Conservation (phyloP, 2,329 filamentous ascomycete species). For the Diplodia seriata region DNA sequence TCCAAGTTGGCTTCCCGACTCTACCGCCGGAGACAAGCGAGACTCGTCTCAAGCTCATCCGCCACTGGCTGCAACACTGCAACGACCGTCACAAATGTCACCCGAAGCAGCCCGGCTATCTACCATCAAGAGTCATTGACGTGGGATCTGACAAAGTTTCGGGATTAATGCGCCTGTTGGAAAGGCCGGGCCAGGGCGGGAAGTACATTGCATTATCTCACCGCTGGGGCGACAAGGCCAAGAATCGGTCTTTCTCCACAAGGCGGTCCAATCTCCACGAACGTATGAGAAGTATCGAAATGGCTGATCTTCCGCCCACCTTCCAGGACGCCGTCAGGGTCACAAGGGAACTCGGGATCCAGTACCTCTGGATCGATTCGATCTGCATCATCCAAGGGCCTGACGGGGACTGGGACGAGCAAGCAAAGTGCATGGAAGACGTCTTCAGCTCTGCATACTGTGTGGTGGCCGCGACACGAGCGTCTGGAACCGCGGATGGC, state of each 20-base stretch:
- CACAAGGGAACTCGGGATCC: slow-evolving; percentile 34
- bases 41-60: slow-evolving; percentile 32
- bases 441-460: slow-evolving; percentile 30
- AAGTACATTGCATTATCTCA: slow-evolving; percentile 14
- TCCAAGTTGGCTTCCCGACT: slow-evolving; percentile 35
- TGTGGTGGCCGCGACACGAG: slow-evolving; percentile 31
- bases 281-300: background rate
- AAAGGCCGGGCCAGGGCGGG: background rate
- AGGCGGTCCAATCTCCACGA: background rate
- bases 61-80: slow-evolving; percentile 32
- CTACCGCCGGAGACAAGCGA: slow-evolving; percentile 24
- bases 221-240: background rate
- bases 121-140: slow-evolving; percentile 11
- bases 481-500: background rate
- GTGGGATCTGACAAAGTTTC: background rate
- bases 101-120: fast-evolving
- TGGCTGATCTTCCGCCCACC: slow-evolving; percentile 35
- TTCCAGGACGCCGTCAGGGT: slow-evolving; percentile 37
- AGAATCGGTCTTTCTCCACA: background rate
- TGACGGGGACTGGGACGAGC: slow-evolving; percentile 11
- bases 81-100: background rate
- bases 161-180: background rate
- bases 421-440: slow-evolving; percentile 29
- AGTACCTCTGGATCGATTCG: slow-evolving; percentile 39
- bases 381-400: slow-evolving; percentile 36